Base-by-base conservation (phyloP, 257 asterid species). In the Orobanche coerulescens region DNA sequence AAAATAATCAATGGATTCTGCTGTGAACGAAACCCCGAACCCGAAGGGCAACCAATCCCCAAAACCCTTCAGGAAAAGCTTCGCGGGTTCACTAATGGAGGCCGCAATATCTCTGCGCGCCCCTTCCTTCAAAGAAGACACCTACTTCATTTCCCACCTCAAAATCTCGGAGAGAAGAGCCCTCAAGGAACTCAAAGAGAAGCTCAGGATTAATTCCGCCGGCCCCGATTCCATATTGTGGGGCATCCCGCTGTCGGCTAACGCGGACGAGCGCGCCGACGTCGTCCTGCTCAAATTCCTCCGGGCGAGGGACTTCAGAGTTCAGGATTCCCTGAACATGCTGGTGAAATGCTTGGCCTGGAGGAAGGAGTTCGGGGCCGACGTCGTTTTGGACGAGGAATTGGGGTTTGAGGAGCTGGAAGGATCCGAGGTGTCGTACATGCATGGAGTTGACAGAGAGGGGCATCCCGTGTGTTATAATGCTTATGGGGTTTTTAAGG, bases 401-500 rank as follows among this genome's bases (percentile, higher is more conserved):
- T 47, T 85, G 62, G 97, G 91, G n/a, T 82, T 92, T 36, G 81
- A 89, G 70, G 98, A 89, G 62, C 85, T 90, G 4, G 95, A 86
- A 31, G 92, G 88, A n/a, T n/a, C n/a, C 0, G 77, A 73, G 2
- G 95, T 90, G 26, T 95, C 97, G 0, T 86, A 78, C 64, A 86
- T 86, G 95, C 83, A 84, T n/a, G 82, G 85, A 0, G 24, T 33
- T 25, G 97, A 89, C 54, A 63, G 81, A 2, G 79, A 75, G 4
- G 86, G 94, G 0, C 97, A 84, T n/a, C 98, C 98, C 0, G 90
- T 86, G 30, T 93, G 98, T 43, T 93, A 89, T 67, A 93, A 93
- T 65, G 91, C 94, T 12, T 89, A 93, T 40, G 98, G 98, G 4
- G 76, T 86, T 0, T 93, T 92, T 51, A 86, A 78, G 20, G 95